Evolutionary conservation across 495 filamentous ascomycete species (phyloP), one percentile per base, ranked within the genome.

Genomic region (Xylaria venustula): DNA sequence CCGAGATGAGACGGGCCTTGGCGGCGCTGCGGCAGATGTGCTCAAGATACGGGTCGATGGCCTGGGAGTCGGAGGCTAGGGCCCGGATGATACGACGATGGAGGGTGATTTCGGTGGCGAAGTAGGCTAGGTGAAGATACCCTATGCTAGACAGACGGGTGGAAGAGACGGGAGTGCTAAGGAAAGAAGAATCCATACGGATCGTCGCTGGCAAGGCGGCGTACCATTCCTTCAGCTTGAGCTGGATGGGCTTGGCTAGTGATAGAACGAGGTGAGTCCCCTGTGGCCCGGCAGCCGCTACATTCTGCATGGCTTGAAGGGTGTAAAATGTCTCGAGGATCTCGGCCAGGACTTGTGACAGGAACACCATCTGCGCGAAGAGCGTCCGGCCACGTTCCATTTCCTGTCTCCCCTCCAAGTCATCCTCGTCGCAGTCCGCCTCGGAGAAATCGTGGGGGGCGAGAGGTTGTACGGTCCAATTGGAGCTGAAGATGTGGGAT

Each of bases 11-110:
- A 17, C 89, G 83, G 1, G 90, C 90, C 67, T 91, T 90, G 58
- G 90, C 90, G 20, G 94, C 94, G 23, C 88, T 92, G 53, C 94
- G 94, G 75, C 93, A 97, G 68, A 98, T 97, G 77, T 97, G 92
- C 17, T 92, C 84, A 47, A 97, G 85, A 71, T 91, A 89, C 0
- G 88, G 83, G 66, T 91, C 86, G 15, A 82, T 41, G 52, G 66
- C 67, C 34, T 66, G 64, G 11, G 73, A 66, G 2, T 77, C 69
- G 0, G 79, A 71, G 57, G 79, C 79, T 36, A 93, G 77, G 19
- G 88, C 89, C 32, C 90, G 88, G 46, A 93, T 83, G 65, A 93
- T 92, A 61, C 89, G 84, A 14, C 91, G 84, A 67, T 95, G 91
- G 50, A 95, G 87, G 0, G 88, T 92, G 67, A 93, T 91, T 67